Evolutionary conservation across 1,284 basidiomycete species (phyloP).

Genomic region (Somion occarium): DNA sequence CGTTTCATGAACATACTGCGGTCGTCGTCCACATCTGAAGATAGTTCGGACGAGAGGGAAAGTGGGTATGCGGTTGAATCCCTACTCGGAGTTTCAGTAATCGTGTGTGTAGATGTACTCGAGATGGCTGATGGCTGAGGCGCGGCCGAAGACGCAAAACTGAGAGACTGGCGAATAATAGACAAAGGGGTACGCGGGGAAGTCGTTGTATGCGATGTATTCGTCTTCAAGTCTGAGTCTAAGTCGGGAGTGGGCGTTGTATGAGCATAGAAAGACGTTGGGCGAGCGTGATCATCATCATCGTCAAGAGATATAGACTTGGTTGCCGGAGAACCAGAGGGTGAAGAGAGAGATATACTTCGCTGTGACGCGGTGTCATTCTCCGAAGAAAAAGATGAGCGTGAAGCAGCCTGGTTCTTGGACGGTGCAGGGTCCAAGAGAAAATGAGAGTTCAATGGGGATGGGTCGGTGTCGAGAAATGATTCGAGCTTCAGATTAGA

Average conservation of each 20-base stretch:
- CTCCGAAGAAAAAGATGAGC: constrained; percentile 35
- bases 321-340: constrained; percentile 25
- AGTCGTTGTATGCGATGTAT: not conserved
- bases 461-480: not conserved
- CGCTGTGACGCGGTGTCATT: constrained; percentile 77
- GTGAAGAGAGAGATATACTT: constrained; percentile 70
- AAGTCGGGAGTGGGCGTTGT: constrained; percentile 1
- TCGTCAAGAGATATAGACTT: constrained; percentile 26
- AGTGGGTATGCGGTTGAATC: constrained; percentile 16
- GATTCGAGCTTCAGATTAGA: not conserved
- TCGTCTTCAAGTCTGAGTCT: not conserved
- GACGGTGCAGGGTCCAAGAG: constrained; percentile 19
- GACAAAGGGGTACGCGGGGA: constrained; percentile 20
- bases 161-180: constrained; percentile 23
- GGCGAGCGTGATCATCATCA: constrained; percentile 9
- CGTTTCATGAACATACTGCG: constrained; percentile 41
- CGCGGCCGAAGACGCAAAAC: not conserved
- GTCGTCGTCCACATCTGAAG: constrained; percentile 39
- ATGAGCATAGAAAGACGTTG: not conserved
- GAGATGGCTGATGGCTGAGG: not conserved
- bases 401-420: constrained; percentile 11
- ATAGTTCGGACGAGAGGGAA: constrained; percentile 46
- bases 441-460: constrained; percentile 23
- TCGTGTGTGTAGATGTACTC: not conserved
- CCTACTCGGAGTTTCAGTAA: constrained; percentile 10